Base-by-base conservation (phyloP, 805 yeast species). In the Ogataea paraovalis region DNA sequence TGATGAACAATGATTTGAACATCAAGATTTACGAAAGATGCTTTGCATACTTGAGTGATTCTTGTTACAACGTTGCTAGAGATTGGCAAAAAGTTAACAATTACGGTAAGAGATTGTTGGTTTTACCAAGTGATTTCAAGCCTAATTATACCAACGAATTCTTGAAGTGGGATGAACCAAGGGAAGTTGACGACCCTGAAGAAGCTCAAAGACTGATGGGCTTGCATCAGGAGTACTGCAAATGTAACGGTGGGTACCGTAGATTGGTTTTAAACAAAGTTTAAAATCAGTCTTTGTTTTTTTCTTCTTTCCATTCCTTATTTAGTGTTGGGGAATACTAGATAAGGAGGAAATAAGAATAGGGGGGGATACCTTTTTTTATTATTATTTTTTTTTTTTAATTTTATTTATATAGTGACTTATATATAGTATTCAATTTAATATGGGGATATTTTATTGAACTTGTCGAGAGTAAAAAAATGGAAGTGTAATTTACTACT, bases 51-150 rank as follows among this genome's bases (percentile, higher is more conserved):
- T 71, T 78, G 61, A 75, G 80, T 16, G 75, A 65, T 18, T 73
- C 79, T 16, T 67, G 75, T 53, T 74, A 68, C 65, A 77, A 77
- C 52, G 82, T 76, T 40, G 75, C 74, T 57, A 71, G 82, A 53
- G 82, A 77, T 62, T 77, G 82, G 82, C 68, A 62, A 44, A 77
- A 77, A 65, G 82, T 77, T 49, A 77, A 77, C 42, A 72, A 71
- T 43, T 77, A 77, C 57, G 81, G 82, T 49, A 76, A 78, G 62
- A 70, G 82, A 59, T 68, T 77, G 58, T 73, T 72, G 27, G 74
- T 77, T 49, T 66, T 77, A 54, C 80, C 79, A 41, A 58, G 53
- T n/a, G 79, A 73, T 53, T 77, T 73, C 59, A 56, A 61, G 42
- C 63, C 82, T 41, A 77, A 77, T 65, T 77, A 76, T 62, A 61